These are phyloP conservation scores for Phaffomyces opuntiae DNA, from an alignment of 805 yeast species.

Conservation along the genomic window DNA sequence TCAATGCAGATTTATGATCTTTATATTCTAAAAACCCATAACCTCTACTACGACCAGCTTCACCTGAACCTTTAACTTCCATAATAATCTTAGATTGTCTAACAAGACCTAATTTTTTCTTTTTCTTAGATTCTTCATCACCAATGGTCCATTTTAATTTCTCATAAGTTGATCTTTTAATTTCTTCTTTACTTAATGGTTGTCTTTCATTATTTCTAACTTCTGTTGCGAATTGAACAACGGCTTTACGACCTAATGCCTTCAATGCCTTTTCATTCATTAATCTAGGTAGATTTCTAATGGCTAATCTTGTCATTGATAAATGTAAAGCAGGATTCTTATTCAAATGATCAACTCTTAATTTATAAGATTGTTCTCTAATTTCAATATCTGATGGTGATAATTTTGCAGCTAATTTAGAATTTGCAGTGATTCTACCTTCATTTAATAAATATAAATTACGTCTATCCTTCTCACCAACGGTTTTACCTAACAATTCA, in stretches of 20 bases:
- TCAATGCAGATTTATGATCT: slow-evolving; percentile 86
- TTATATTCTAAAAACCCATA: slow-evolving; percentile 92
- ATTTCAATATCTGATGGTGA: slow-evolving; percentile 72
- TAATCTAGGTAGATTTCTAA: slow-evolving; percentile 88
- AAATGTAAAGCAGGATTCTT: slow-evolving; percentile 88
- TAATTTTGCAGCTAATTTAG: slow-evolving; percentile 67
- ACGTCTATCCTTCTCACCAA: slow-evolving; percentile 76
- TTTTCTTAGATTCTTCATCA: slow-evolving; percentile 46
- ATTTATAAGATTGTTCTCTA: slow-evolving; percentile 78
- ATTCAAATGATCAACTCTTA: slow-evolving; percentile 84
- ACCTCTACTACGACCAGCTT: slow-evolving; percentile 88
- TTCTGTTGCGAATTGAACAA: slow-evolving; percentile 89
- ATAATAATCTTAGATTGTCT: slow-evolving; percentile 88
- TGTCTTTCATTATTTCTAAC: slow-evolving; percentile 71
- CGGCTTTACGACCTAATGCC: slow-evolving; percentile 89
- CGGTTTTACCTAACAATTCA: slow-evolving; percentile 72
- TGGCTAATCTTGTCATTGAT: slow-evolving; percentile 91
- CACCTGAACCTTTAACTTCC: slow-evolving; percentile 87
- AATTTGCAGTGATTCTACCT: slow-evolving; percentile 79
- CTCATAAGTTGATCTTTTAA: slow-evolving; percentile 66
- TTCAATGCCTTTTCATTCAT: slow-evolving; percentile 85
- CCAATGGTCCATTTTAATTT: slow-evolving; percentile 38
- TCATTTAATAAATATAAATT: slow-evolving; percentile 83
- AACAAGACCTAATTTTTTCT: slow-evolving; percentile 83
- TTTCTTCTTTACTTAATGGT: slow-evolving; percentile 83